Evolutionary conservation across 2,329 filamentous ascomycete genomes (phyloP), one percentile per base, ranked within the genome.

Genomic region (Penicillium brasilianum): DNA sequence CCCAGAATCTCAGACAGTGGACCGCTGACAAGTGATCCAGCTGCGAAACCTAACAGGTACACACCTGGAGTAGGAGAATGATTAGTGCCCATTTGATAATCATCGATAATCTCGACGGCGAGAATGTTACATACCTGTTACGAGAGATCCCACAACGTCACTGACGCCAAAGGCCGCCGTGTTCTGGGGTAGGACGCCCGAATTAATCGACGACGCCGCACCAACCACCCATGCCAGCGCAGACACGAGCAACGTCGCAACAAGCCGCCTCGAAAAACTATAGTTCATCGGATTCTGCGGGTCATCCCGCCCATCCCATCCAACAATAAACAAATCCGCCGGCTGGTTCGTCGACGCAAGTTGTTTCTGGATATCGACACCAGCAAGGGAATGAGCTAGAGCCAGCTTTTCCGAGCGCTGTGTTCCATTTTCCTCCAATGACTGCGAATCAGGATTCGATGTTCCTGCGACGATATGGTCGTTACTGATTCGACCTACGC

Each of bases 131-230:
- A 57, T 69, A 69, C 77, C 78, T 51, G 78, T 86, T 0, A 81
- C 81, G 25, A 85, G 67, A 10, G 79, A 82, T 66, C 81, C 84
- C 0, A 80, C 80, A 4, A 85, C 80, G 41, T 84, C 75, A 28
- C 78, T 80, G 0, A 85, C 83, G 0, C 78, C 76, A 48, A 85
- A 82, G 0, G 80, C 78, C 20, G 64, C 65, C 0, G 78, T 76
- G 0, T 81, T 83, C 61, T 83, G 78, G 0, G 75, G 74, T 0
- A 84, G 63, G 0, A 82, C 81, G 0, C 78, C 78, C 0, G 82
- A 81, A 57, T 86, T 83, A 43, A 87, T 85, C 0, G 83, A 81
- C 4, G 81, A 83, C 0, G 84, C 83, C 1, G 81, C 75, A 3
- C 80, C 80, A 0, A 86, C 83, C 0, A 83, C 78, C 30, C 83